phyloP scores from a whole-genome alignment of 768 basidiomycete species.

The Serendipita sp. region DNA sequence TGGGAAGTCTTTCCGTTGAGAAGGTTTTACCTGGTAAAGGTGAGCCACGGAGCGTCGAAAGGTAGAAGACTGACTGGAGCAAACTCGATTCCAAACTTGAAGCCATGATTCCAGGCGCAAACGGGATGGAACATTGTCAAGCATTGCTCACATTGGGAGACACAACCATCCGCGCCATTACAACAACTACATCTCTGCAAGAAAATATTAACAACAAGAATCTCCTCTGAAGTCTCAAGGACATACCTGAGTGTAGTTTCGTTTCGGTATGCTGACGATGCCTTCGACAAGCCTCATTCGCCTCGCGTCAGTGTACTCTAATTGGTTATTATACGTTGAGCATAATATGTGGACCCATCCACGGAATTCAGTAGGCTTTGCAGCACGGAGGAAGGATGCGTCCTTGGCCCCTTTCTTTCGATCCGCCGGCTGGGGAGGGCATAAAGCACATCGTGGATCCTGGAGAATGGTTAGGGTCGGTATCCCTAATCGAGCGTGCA shows the following conservation, averaged over 20 bases:
- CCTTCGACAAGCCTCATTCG: constrained; percentile 74
- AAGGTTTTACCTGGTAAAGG: constrained; percentile 50
- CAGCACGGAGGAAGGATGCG: constrained; percentile 42
- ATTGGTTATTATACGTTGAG: constrained; percentile 71
- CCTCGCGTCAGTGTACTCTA: constrained; percentile 61
- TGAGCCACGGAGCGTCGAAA: background rate
- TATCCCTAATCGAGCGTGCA: constrained; percentile 3
- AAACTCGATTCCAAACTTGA: constrained; percentile 87
- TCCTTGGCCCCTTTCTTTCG: constrained; percentile 20
- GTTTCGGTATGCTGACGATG: constrained; percentile 48
- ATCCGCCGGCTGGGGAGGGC: constrained; percentile 44
- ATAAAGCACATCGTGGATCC: constrained; percentile 75
- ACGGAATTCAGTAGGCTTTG: constrained; percentile 84
- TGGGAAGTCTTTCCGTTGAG: constrained; percentile 47
- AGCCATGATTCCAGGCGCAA: constrained; percentile 75
- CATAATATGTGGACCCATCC: constrained; percentile 88
- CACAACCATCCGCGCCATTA: constrained; percentile 53
- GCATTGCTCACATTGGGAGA: constrained; percentile 74
- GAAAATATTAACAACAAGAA: background rate
- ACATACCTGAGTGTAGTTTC: constrained; percentile 29
- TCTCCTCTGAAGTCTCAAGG: background rate
- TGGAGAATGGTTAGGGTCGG: constrained; percentile 17
- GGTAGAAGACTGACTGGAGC: constrained; percentile 35
- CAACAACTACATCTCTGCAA: constrained; percentile 63
- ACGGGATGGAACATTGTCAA: constrained; percentile 64